A percentile compares a stretch with the other conserved stretches of the same genome.
phyloP scores from a whole-genome alignment of 2,329 filamentous ascomycete species.

The Curvularia verruculosa region DNA sequence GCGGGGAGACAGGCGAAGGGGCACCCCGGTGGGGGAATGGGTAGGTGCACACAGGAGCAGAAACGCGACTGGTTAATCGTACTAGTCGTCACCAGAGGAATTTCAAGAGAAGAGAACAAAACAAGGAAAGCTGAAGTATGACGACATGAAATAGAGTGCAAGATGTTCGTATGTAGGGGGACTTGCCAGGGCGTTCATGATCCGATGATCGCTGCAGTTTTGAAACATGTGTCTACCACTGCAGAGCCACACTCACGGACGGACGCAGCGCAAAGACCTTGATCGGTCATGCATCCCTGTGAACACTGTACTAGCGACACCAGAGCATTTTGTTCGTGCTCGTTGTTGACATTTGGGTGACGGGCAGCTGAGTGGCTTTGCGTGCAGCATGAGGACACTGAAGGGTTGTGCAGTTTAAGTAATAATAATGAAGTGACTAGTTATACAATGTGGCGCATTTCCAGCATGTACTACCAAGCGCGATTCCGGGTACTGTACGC shows the following conservation, averaged over 20 bases:
- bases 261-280: not conserved
- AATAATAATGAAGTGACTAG: not conserved
- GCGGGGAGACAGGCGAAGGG: slow-evolving; percentile 24
- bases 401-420: not conserved
- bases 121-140: not conserved
- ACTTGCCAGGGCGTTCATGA: not conserved
- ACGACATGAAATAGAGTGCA: not conserved
- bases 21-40: slow-evolving; percentile 18
- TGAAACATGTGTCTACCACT: not conserved
- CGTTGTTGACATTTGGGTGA: not conserved
- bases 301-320: not conserved
- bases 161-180: not conserved
- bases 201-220: not conserved
- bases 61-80: not conserved
- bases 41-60: slow-evolving; percentile 7
- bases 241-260: not conserved
- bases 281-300: not conserved
- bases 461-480: not conserved
- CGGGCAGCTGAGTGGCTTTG: not conserved
- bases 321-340: not conserved
- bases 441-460: not conserved
- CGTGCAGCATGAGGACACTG: too few species aligned
- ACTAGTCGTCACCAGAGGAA: not conserved
- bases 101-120: not conserved
- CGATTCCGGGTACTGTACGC: too few species aligned